Conservation (phyloP, 106 monocot genomes). For the Apostasia ramifera region DNA sequence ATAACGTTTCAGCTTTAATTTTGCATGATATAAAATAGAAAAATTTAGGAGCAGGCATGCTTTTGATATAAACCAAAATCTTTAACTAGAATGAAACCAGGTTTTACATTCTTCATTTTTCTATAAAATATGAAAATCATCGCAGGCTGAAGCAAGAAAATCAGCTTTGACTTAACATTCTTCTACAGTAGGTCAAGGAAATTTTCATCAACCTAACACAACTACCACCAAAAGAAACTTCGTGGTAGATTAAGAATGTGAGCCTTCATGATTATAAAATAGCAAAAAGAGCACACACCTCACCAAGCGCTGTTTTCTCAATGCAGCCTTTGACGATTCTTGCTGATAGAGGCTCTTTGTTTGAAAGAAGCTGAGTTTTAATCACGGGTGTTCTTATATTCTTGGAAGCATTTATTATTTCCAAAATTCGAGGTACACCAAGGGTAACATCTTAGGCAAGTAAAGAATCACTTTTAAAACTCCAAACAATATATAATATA, state of each 20-base stretch:
- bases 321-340: slow-evolving; percentile 57
- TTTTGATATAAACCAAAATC: no score
- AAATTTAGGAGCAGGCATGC: no score
- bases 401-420: slow-evolving; percentile 95
- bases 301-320: slow-evolving; percentile 73
- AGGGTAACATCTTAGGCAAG: slow-evolving; percentile 67
- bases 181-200: no score
- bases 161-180: no score
- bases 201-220: no score
- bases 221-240: background rate
- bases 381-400: slow-evolving; percentile 91
- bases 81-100: no score
- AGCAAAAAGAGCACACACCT: slow-evolving; percentile 29
- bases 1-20: no score
- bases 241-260: background rate
- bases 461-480: slow-evolving; percentile 29
- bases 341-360: slow-evolving; percentile 49
- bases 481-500: background rate
- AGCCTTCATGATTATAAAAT: background rate
- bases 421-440: slow-evolving; percentile 98
- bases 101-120: no score
- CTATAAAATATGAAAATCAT: no score
- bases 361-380: slow-evolving; percentile 42
- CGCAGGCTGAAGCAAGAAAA: no score
- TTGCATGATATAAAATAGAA: no score